phyloP scores from a whole-genome alignment of 345 rosid species.

The Theobroma cacao region DNA sequence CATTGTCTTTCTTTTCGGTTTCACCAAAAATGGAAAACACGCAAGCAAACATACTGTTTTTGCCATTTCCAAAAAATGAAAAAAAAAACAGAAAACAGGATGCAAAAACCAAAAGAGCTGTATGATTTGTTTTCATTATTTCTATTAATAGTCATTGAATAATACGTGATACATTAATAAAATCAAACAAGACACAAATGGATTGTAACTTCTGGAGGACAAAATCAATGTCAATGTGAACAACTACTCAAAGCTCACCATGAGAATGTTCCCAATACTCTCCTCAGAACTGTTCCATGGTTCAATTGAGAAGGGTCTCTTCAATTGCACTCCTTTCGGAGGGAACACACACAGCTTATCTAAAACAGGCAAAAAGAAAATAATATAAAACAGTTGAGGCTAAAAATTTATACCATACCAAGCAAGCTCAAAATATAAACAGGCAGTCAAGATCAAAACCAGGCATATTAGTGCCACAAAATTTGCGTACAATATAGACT shows the following conservation, averaged over 20 bases:
- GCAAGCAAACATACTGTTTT: neutral
- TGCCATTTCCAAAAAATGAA: neutral
- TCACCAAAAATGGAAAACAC: neutral
- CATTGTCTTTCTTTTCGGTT: neutral
- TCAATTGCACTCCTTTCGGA: constrained; percentile 56
- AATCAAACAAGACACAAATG: neutral
- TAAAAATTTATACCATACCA: constrained; percentile 6
- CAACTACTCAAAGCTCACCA: constrained; percentile 55
- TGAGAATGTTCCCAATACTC: constrained; percentile 79
- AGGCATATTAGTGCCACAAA: neutral
- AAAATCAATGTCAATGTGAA: neutral
- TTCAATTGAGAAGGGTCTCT: constrained; percentile 61
- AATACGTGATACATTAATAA: neutral
- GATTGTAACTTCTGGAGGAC: neutral
- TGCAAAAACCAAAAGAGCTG: no score
- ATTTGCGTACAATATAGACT: neutral
- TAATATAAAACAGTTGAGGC: constrained; percentile 7
- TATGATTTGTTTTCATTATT: neutral
- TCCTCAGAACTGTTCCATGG: constrained; percentile 89
- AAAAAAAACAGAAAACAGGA: neutral
- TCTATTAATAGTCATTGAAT: neutral
- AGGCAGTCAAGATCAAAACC: neutral
- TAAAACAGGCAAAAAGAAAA: constrained; percentile 29
- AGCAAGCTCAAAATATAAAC: neutral
- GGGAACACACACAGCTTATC: constrained; percentile 65